A percentile compares a stretch with the other conserved stretches of the same genome.
Evolutionary conservation across 306 rosid species (phyloP).

Genomic region (Casuarina equisetifolia): DNA sequence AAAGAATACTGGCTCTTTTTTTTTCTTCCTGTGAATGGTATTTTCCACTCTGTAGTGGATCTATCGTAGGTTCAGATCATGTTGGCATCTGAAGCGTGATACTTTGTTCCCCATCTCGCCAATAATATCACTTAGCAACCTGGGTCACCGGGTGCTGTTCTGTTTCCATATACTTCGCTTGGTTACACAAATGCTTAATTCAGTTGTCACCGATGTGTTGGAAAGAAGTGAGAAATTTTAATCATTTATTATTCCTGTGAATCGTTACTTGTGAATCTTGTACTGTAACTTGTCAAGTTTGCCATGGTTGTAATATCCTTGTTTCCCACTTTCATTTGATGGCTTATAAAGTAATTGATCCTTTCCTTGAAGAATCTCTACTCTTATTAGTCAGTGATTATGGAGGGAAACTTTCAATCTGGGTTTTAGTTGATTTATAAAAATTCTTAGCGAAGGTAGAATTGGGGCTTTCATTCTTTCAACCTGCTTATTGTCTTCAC

Average conservation of each 20-base stretch:
- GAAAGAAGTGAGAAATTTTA: background rate
- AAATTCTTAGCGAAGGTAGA: background rate
- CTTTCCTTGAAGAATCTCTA: background rate
- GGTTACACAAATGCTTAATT: background rate
- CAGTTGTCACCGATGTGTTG: background rate
- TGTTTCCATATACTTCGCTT: background rate
- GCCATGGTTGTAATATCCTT: background rate
- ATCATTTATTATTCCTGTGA: too few species aligned
- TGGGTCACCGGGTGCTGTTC: background rate
- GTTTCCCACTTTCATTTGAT: background rate
- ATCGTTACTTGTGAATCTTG: background rate
- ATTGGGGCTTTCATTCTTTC: background rate
- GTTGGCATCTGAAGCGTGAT: background rate
- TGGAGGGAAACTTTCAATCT: background rate
- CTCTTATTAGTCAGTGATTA: background rate
- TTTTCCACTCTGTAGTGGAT: background rate
- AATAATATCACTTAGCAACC: background rate
- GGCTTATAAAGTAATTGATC: background rate
- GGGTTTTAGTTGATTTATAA: background rate
- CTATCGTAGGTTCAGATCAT: background rate
- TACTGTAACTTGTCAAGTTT: background rate
- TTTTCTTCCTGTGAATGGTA: background rate
- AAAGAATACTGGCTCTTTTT: background rate
- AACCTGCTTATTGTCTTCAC: background rate
- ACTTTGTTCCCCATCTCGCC: background rate